These are phyloP conservation scores for Luzula sylvatica DNA, from an alignment of 176 grass and related monocot genomes.

Conservation along the genomic window DNA sequence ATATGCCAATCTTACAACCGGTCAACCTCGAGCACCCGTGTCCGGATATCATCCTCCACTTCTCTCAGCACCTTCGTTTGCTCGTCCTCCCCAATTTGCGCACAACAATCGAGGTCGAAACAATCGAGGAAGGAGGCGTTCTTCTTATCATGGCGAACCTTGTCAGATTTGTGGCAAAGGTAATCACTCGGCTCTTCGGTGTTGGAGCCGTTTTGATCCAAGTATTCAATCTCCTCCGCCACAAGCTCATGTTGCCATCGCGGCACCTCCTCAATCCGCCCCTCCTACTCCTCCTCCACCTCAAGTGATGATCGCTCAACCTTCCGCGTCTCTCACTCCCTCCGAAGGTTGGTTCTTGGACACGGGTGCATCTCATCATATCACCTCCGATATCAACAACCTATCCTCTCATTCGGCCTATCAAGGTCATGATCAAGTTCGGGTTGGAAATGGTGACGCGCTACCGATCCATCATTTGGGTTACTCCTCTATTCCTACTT, in stretches of 20 bases:
- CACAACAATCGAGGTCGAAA: neutral
- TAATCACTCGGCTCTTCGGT: neutral
- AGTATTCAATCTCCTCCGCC: neutral
- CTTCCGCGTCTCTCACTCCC: no score
- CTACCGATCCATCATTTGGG: neutral
- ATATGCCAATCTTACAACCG: neutral
- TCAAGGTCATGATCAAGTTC: neutral
- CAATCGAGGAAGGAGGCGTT: neutral
- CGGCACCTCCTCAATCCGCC: neutral
- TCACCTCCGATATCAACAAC: neutral
- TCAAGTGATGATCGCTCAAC: neutral
- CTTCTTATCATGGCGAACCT: neutral
- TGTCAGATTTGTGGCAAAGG: no score
- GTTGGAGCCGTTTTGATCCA: neutral
- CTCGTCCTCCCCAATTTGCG: neutral
- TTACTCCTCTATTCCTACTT: neutral
- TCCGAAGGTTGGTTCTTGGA: neutral
- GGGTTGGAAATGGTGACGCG: no score
- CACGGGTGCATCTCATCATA: neutral
- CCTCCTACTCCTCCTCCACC: no score
- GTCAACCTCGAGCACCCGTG: neutral
- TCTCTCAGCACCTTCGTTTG: neutral
- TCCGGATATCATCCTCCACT: no score
- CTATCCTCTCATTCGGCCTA: neutral
- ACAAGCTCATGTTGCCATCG: neutral